Evolutionary conservation across 805 yeast species (phyloP).

Genomic region (Metschnikowia henanensis): DNA sequence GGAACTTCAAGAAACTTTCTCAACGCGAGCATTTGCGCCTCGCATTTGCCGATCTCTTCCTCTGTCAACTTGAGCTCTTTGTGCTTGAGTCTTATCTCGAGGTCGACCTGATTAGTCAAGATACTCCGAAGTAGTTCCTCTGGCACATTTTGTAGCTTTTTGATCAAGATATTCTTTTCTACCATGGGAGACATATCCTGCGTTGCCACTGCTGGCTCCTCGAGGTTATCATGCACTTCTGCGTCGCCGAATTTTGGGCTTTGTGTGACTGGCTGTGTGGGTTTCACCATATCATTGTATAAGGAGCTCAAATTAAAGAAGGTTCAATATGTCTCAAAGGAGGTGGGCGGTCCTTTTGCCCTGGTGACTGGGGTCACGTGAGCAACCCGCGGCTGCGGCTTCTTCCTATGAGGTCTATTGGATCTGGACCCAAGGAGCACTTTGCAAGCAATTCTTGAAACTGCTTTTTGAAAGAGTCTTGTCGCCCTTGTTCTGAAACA

Average conservation of each 20-base stretch:
- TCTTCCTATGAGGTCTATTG: slow-evolving; percentile 10
- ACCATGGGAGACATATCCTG: slow-evolving; percentile 9
- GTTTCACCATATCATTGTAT: too few relatives aligned
- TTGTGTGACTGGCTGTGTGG: too few relatives aligned
- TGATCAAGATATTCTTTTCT: slow-evolving; percentile 15
- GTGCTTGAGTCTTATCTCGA: slow-evolving; percentile 61
- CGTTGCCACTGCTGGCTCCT: not conserved
- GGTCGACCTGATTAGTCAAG: slow-evolving; percentile 49
- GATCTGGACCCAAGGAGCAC: slow-evolving; percentile 9
- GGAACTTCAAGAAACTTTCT: slow-evolving; percentile 46
- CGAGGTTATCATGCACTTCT: not conserved
- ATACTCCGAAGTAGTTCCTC: slow-evolving; percentile 23
- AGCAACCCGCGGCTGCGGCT: slow-evolving; percentile 2
- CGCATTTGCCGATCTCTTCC: slow-evolving; percentile 56
- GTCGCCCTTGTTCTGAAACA: not conserved
- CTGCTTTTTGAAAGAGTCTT: not conserved
- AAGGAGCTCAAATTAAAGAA: too few relatives aligned
- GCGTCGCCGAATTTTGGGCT: not conserved
- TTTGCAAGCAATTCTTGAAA: slow-evolving; percentile 2
- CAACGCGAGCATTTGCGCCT: slow-evolving; percentile 54
- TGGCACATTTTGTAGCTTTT: slow-evolving; percentile 20
- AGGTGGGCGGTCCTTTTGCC: not conserved
- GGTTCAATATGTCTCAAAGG: too few relatives aligned
- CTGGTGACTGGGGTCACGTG: slow-evolving; percentile 11
- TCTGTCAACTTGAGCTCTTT: slow-evolving; percentile 51